phyloP scores from a whole-genome alignment of 1,284 basidiomycete genomes.

The Prillingera fragicola region DNA sequence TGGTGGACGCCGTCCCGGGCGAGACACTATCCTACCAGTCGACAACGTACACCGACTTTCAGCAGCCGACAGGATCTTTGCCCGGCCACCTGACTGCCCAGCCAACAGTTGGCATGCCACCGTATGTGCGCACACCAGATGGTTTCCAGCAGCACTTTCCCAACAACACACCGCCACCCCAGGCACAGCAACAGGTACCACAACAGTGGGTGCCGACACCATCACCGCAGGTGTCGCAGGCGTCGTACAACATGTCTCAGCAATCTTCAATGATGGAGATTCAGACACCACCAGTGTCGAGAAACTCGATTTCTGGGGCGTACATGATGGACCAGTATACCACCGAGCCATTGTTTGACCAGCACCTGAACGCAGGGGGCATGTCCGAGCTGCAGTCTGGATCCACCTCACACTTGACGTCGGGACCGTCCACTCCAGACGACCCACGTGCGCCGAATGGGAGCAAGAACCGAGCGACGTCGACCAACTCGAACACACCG shows the following conservation, averaged over 20 bases:
- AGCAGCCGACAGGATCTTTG: slow-evolving; percentile 8
- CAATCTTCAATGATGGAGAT: too few relatives aligned
- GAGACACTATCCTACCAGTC: background rate
- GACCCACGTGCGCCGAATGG: background rate
- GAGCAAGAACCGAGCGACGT: background rate
- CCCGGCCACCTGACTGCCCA: slow-evolving; percentile 3
- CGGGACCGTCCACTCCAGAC: slow-evolving; percentile 1
- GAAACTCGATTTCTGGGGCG: too few relatives aligned
- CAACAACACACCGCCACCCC: too few relatives aligned
- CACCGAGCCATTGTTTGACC: too few relatives aligned
- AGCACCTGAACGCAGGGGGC: too few relatives aligned
- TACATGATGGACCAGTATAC: too few relatives aligned
- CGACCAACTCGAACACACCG: background rate
- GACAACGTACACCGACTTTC: slow-evolving; percentile 3
- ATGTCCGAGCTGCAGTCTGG: background rate
- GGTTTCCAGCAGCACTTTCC: too few relatives aligned
- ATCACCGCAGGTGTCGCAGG: background rate
- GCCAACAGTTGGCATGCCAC: slow-evolving; percentile 16
- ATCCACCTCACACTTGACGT: background rate
- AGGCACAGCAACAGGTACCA: too few relatives aligned
- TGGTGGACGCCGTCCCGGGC: too few relatives aligned
- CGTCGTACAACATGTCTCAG: background rate
- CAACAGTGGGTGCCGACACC: background rate
- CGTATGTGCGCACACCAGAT: slow-evolving; percentile 8
- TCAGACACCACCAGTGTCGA: too few relatives aligned